Conservation (phyloP, 495 filamentous ascomycete genomes). For the Durotheca rogersii region DNA sequence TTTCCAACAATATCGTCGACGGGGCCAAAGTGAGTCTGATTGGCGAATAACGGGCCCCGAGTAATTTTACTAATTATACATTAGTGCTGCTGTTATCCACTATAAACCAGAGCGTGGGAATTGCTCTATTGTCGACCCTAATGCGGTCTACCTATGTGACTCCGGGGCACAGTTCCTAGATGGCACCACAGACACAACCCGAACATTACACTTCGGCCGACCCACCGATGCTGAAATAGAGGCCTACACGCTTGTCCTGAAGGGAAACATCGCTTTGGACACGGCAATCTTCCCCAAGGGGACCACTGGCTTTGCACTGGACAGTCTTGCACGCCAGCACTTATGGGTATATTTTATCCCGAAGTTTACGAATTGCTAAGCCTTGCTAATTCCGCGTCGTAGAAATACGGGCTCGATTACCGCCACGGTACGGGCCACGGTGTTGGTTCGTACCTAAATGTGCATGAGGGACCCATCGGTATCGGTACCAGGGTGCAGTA, state of each 20-base stretch:
- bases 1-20: constrained; percentile 97
- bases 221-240: constrained; percentile 85
- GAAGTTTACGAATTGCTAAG: background rate
- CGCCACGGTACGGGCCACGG: constrained; percentile 97
- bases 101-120: constrained; percentile 87
- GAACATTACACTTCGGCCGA: constrained; percentile 87
- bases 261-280: constrained; percentile 93
- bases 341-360: constrained; percentile 65
- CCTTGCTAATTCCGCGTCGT: constrained; percentile 9
- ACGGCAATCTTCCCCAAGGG: constrained; percentile 90
- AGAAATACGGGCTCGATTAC: constrained; percentile 86
- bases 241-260: constrained; percentile 92
- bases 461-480: constrained; percentile 97
- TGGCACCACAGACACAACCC: constrained; percentile 94
- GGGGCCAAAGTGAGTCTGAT: constrained; percentile 66
- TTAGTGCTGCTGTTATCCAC: constrained; percentile 85
- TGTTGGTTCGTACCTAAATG: constrained; percentile 88
- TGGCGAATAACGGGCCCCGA: background rate
- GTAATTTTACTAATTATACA: constrained; percentile 14
- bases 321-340: constrained; percentile 84
- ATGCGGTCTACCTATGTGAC: constrained; percentile 90
- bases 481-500: constrained; percentile 91
- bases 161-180: constrained; percentile 94
- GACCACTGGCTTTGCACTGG: constrained; percentile 88
- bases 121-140: constrained; percentile 84